Evolutionary conservation across 805 yeast genomes (phyloP).

Genomic region (Candida boidinii): DNA sequence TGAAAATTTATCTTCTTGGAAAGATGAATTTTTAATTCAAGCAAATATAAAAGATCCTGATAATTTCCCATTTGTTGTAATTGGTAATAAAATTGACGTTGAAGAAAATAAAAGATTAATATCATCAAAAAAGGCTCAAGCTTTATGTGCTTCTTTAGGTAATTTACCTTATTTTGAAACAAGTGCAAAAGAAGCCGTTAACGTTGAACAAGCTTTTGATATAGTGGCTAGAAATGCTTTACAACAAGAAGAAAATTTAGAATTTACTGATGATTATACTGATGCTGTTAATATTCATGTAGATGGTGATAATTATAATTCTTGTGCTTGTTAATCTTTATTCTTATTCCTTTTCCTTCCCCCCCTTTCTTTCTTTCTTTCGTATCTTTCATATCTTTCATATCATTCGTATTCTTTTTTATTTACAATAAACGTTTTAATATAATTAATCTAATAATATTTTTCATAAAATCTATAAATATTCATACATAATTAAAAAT

Average conservation of each 20-base stretch:
- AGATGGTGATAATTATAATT: conserved; percentile 62
- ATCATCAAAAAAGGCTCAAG: conserved; percentile 42
- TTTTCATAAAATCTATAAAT: no score
- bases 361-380: no score
- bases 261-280: conserved; percentile 85
- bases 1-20: conserved; percentile 84
- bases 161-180: conserved; percentile 92
- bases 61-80: conserved; percentile 88
- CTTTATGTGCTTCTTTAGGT: conserved; percentile 33
- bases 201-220: conserved; percentile 93
- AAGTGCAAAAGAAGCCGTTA: conserved; percentile 94
- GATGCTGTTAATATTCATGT: conserved; percentile 94
- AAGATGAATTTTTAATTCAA: conserved; percentile 90
- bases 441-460: no score
- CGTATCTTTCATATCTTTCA: no score
- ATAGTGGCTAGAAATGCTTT: conserved; percentile 92
- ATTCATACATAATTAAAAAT: no score
- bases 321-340: conserved; percentile 60
- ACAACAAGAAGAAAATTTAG: conserved; percentile 90
- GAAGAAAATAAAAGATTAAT: conserved; percentile 83
- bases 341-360: background rate
- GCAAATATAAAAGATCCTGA: conserved; percentile 92
- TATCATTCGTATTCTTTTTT: no score
- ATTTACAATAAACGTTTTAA: no score
- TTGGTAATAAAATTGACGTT: conserved; percentile 92